Evolutionary conservation across 2,329 filamentous ascomycete species (phyloP), one percentile per base, ranked within the genome.

Genomic region (Colletotrichum gloeosporioides): DNA sequence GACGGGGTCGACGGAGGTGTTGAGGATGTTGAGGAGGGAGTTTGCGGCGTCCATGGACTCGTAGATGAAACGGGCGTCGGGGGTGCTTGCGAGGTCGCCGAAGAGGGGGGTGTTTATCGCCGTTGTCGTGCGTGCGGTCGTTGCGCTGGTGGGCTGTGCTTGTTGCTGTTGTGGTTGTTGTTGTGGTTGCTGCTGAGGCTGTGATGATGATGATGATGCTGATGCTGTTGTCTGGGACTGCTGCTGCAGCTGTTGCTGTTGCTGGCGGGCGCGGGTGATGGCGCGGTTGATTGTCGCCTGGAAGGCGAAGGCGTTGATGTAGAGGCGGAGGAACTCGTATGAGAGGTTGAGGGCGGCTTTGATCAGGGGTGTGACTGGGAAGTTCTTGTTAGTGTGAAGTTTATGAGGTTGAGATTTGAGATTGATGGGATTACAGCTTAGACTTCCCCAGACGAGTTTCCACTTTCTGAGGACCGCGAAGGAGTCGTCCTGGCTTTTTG

Each of bases 271-370:
- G 44, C 71, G 71, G 80, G 82, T 64, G 82, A 87, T 78, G 84
- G 83, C 71, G 83, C 89, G 80, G 88, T 90, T 79, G 84, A 91
- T 66, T 90, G 92, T 94, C 4, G 93, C 93, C 81, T 95, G 93
- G 78, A 95, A 95, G 2, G 93, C 93, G 80, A 95, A 95, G 0
- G 93, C 93, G 75, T 94, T 95, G 66, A 93, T 94, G 82, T 95
- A 95, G 1, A 95, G 87, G 8, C 93, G 89, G 3, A 95, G 85
- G 80, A 95, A 95, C 79, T 95, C 93, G 80, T 94, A 95, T 0
- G 93, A 94, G 80, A 95, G 88, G 29, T 94, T 87, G 4, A 95
- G 84, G 7, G 91, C 93, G 5, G 92, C 91, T 81, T 94, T 94
- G 78, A 95, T 89, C 8, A 91, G 90, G 2, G 91, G 88, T 2